A percentile compares a stretch with the other conserved stretches of the same genome.
Evolutionary conservation across 352 stramenopile genomes (phyloP).

Genomic region (Plasmopara viticola): DNA sequence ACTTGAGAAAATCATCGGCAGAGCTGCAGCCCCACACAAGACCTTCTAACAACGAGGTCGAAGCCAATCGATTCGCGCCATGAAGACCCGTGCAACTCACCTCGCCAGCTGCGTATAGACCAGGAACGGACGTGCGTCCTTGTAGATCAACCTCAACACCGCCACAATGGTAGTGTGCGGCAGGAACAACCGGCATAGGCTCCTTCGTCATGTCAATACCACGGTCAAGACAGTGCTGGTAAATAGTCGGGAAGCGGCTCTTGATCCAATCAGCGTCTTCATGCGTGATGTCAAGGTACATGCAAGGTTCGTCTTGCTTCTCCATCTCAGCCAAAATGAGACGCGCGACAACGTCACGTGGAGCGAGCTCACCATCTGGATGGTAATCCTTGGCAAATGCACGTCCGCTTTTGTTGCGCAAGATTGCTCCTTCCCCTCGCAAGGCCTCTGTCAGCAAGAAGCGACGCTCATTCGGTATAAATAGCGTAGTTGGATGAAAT

Average conservation of each 20-base stretch:
- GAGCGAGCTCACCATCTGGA: conserved; percentile 87
- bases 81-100: conserved; percentile 92
- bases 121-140: conserved; percentile 70
- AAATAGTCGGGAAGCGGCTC: conserved; percentile 83
- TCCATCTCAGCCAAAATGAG: conserved; percentile 89
- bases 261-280: conserved; percentile 81
- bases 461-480: conserved; percentile 80
- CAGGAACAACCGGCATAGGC: conserved; percentile 86
- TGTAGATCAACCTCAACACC: conserved; percentile 87
- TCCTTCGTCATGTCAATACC: conserved; percentile 90
- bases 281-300: conserved; percentile 92
- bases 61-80: conserved; percentile 91
- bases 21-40: conserved; percentile 90
- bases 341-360: conserved; percentile 90
- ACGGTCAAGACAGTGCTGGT: conserved; percentile 66
- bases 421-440: conserved; percentile 87
- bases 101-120: conserved; percentile 89
- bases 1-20: conserved; percentile 63
- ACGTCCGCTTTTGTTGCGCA: conserved; percentile 67
- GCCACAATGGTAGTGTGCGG: conserved; percentile 93
- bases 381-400: conserved; percentile 92
- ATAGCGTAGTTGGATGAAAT: conserved; percentile 95
- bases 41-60: conserved; percentile 90
- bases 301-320: conserved; percentile 75
- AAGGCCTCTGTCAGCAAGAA: conserved; percentile 93